Percentiles rank a stretch among this genome's conserved stretches.
phyloP scores from a whole-genome alignment of 495 filamentous ascomycete species.

The Penicillium manginii region DNA sequence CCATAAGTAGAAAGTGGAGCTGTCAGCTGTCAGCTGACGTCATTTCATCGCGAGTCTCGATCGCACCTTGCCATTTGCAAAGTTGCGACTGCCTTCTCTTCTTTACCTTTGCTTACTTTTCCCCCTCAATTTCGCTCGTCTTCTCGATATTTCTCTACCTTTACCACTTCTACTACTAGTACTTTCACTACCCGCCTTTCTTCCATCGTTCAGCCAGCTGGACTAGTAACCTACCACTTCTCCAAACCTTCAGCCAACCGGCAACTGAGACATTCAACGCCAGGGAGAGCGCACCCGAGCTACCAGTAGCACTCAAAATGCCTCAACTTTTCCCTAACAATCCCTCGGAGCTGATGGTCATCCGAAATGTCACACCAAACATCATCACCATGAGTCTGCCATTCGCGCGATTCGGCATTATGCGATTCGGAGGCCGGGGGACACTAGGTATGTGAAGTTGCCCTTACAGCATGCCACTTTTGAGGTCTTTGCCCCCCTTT shows the following conservation, averaged over 20 bases:
- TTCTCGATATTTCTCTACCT: neutral
- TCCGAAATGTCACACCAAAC: conserved; percentile 77
- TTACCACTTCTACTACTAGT: neutral
- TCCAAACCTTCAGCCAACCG: neutral
- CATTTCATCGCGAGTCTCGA: neutral
- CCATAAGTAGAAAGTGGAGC: too few species aligned
- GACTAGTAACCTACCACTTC: neutral
- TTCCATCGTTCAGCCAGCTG: neutral
- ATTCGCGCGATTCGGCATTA: conserved; percentile 76
- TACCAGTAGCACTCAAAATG: conserved; percentile 19
- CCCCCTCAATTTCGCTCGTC: neutral
- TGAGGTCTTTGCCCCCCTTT: neutral
- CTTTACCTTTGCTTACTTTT: too few species aligned
- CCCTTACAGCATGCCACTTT: conserved; percentile 11
- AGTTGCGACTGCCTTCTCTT: neutral
- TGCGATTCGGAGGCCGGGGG: conserved; percentile 85
- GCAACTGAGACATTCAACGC: conserved; percentile 21
- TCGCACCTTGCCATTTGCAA: neutral
- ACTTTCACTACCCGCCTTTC: neutral
- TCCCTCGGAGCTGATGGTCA: conserved; percentile 81
- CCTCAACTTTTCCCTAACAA: conserved; percentile 60
- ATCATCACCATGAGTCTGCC: conserved; percentile 83
- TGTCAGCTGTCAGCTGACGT: neutral
- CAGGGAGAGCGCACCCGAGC: conserved; percentile 13
- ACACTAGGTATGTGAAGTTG: conserved; percentile 68